These are phyloP conservation scores for Moniliophthora roreri DNA, from an alignment of 1,284 basidiomycete genomes.

Conservation along the genomic window DNA sequence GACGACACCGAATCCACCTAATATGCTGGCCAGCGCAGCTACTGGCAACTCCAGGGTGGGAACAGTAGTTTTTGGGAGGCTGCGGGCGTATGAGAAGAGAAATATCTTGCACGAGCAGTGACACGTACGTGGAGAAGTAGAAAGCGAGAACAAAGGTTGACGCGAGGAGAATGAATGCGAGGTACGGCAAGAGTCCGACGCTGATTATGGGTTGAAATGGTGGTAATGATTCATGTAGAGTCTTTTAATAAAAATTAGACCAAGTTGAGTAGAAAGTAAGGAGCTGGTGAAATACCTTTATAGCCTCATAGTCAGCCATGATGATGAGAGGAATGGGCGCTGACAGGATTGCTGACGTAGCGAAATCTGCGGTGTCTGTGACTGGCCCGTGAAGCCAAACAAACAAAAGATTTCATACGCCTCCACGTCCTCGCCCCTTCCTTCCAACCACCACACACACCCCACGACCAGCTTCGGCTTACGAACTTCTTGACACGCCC, in stretches of 20 bases:
- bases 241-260: constrained; percentile 23
- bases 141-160: constrained; percentile 81
- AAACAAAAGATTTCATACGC: constrained; percentile 22
- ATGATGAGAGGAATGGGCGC: constrained; percentile 17
- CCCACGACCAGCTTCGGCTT: constrained; percentile 11
- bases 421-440: constrained; percentile 6
- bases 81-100: constrained; percentile 29
- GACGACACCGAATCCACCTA: constrained; percentile 84
- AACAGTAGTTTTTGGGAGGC: constrained; percentile 68
- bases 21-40: constrained; percentile 69
- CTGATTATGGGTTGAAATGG: constrained; percentile 74
- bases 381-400: too few species aligned
- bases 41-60: constrained; percentile 72
- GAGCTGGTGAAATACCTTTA: constrained; percentile 27
- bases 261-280: not conserved
- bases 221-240: constrained; percentile 37
- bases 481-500: constrained; percentile 15
- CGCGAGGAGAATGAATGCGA: constrained; percentile 72
- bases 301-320: constrained; percentile 36
- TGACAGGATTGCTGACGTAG: too few species aligned
- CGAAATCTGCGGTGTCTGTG: too few species aligned
- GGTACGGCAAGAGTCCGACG: constrained; percentile 62
- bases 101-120: constrained; percentile 28
- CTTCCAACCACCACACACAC: constrained; percentile 13
- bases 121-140: constrained; percentile 80